phyloP scores from a whole-genome alignment of 768 basidiomycete species.

The Phaeotremella fagi region DNA sequence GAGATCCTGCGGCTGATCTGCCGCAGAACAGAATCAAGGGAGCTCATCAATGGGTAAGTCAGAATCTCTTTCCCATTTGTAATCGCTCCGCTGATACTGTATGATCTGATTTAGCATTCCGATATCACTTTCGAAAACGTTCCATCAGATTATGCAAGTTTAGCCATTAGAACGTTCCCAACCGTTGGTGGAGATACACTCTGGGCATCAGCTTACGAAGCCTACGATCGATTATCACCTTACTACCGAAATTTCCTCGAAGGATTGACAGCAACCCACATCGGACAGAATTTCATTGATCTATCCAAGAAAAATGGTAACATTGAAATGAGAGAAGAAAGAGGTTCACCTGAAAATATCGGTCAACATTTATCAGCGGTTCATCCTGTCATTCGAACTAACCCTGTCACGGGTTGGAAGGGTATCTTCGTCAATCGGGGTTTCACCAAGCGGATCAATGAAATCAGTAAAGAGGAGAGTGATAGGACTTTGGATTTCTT shows the following conservation, averaged over 20 bases:
- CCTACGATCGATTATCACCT: slow-evolving; percentile 62
- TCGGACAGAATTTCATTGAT: slow-evolving; percentile 39
- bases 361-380: slow-evolving; percentile 54
- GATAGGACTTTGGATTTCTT: slow-evolving; percentile 49
- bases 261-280: slow-evolving; percentile 58
- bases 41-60: slow-evolving; percentile 18
- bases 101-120: slow-evolving; percentile 49
- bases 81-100: not conserved
- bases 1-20: slow-evolving; percentile 12
- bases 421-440: slow-evolving; percentile 58
- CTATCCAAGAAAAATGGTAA: slow-evolving; percentile 39
- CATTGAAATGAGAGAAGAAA: slow-evolving; percentile 26
- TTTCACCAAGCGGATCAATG: slow-evolving; percentile 59
- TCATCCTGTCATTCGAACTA: slow-evolving; percentile 57
- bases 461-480: slow-evolving; percentile 57
- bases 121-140: slow-evolving; percentile 62
- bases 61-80: not conserved
- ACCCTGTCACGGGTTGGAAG: slow-evolving; percentile 62
- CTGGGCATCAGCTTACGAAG: slow-evolving; percentile 55
- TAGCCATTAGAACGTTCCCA: slow-evolving; percentile 46
- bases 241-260: slow-evolving; percentile 56
- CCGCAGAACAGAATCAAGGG: slow-evolving; percentile 43
- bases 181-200: slow-evolving; percentile 51
- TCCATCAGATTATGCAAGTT: slow-evolving; percentile 59
- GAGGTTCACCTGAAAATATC: slow-evolving; percentile 58